Conservation (phyloP, 441 rosid species). For the California macrophylla region DNA sequence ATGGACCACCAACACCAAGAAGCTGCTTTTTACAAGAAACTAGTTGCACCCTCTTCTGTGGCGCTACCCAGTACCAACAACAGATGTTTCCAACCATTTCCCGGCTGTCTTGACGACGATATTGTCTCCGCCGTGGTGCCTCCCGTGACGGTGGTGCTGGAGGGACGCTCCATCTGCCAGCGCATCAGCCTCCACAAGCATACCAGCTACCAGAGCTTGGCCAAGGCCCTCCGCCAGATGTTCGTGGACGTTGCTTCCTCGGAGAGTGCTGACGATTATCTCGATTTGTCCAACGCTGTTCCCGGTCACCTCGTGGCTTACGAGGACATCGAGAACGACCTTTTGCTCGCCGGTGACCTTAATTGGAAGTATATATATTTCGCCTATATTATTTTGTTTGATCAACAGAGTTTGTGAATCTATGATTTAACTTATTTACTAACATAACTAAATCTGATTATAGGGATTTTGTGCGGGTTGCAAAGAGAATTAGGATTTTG, state of each 20-base stretch:
- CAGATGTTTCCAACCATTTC: constrained; percentile 24
- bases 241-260: constrained; percentile 40
- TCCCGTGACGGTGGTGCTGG: constrained; percentile 70
- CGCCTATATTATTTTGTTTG: too few species aligned
- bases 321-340: constrained; percentile 84
- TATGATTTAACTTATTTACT: neutral
- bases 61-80: neutral
- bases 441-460: too few species aligned
- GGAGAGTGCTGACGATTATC: constrained; percentile 19
- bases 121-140: constrained; percentile 58
- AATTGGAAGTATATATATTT: constrained; percentile 52
- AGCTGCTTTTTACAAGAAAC: neutral
- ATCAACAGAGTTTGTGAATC: too few species aligned
- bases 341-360: constrained; percentile 85
- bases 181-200: constrained; percentile 68
- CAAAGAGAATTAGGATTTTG: constrained; percentile 73
- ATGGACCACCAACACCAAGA: constrained; percentile 12
- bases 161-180: constrained; percentile 85
- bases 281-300: constrained; percentile 65
- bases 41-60: neutral
- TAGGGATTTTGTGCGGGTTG: constrained; percentile 86
- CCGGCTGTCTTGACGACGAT: constrained; percentile 38
- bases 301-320: constrained; percentile 76
- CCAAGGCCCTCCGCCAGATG: constrained; percentile 69
- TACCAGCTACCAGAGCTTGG: constrained; percentile 65